Evolutionary conservation across 129 eudicot genomes (phyloP).

Genomic region (Ambrosia trifida): DNA sequence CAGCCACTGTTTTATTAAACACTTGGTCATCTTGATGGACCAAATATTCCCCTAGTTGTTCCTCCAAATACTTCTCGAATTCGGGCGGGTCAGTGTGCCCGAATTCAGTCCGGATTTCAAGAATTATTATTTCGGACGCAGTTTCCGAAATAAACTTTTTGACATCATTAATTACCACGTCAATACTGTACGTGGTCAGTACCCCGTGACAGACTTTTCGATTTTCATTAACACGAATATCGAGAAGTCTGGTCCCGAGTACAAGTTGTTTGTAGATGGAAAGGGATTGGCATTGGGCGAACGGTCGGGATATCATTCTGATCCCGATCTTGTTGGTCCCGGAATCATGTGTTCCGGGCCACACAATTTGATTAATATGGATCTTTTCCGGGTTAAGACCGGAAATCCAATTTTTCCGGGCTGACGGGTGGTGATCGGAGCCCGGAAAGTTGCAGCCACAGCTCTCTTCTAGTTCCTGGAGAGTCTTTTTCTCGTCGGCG

Average conservation of each 20-base stretch:
- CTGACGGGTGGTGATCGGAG: constrained; percentile 57
- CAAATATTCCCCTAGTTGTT: constrained; percentile 71
- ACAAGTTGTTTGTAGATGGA: constrained; percentile 80
- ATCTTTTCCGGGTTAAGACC: constrained; percentile 62
- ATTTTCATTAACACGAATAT: constrained; percentile 78
- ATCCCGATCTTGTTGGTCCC: constrained; percentile 88
- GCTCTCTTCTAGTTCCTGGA: constrained; percentile 47
- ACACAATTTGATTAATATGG: constrained; percentile 67
- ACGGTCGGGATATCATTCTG: constrained; percentile 71
- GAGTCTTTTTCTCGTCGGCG: constrained; percentile 52
- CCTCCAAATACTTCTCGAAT: constrained; percentile 73
- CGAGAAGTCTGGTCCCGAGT: constrained; percentile 68
- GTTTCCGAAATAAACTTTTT: constrained; percentile 78
- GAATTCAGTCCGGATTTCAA: constrained; percentile 90
- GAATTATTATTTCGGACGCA: constrained; percentile 71
- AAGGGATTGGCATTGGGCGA: constrained; percentile 84
- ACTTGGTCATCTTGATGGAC: constrained; percentile 82
- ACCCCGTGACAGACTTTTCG: constrained; percentile 90
- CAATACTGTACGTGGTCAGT: constrained; percentile 57
- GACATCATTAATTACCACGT: constrained; percentile 68
- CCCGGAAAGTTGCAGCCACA: constrained; percentile 71
- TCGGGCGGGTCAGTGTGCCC: constrained; percentile 91
- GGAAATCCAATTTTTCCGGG: constrained; percentile 84
- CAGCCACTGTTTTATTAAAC: constrained; percentile 70
- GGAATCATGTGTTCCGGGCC: constrained; percentile 99